Evolutionary conservation across 2,329 filamentous ascomycete species (phyloP).

Genomic region (Epicoccum nigrum): DNA sequence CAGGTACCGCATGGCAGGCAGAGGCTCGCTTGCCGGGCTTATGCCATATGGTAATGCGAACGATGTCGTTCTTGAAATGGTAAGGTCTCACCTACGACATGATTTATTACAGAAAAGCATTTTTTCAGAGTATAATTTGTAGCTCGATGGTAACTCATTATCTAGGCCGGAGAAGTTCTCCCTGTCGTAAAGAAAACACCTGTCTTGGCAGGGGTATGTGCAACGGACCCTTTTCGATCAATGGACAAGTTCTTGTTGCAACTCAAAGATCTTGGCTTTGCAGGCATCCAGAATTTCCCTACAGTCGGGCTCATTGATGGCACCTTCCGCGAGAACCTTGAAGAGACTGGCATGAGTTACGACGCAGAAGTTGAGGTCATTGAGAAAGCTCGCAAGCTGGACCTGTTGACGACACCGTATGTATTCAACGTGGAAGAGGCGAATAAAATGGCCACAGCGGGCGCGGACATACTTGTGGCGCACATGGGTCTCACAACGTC

Average conservation of each 20-base stretch:
- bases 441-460: slow-evolving; percentile 66
- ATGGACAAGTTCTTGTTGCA: slow-evolving; percentile 66
- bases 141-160: neutral
- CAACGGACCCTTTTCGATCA: slow-evolving; percentile 70
- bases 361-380: slow-evolving; percentile 71
- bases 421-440: slow-evolving; percentile 70
- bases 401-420: slow-evolving; percentile 71
- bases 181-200: slow-evolving; percentile 68
- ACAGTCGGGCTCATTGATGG: slow-evolving; percentile 75
- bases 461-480: slow-evolving; percentile 70
- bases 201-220: slow-evolving; percentile 73
- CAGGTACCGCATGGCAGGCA: slow-evolving; percentile 74
- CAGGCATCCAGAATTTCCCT: slow-evolving; percentile 75
- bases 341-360: slow-evolving; percentile 75
- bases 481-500: slow-evolving; percentile 72
- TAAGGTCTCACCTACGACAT: slow-evolving; percentile 21
- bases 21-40: slow-evolving; percentile 70
- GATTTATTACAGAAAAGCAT: too few species aligned
- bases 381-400: slow-evolving; percentile 62
- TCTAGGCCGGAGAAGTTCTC: slow-evolving; percentile 67
- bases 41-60: slow-evolving; percentile 77
- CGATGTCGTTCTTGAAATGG: slow-evolving; percentile 72
- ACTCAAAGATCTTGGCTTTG: slow-evolving; percentile 67
- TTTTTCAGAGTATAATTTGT: neutral
- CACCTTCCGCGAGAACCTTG: slow-evolving; percentile 68